Base-by-base conservation (phyloP, 2,329 filamentous ascomycete species). In the Colletotrichum salicis region DNA sequence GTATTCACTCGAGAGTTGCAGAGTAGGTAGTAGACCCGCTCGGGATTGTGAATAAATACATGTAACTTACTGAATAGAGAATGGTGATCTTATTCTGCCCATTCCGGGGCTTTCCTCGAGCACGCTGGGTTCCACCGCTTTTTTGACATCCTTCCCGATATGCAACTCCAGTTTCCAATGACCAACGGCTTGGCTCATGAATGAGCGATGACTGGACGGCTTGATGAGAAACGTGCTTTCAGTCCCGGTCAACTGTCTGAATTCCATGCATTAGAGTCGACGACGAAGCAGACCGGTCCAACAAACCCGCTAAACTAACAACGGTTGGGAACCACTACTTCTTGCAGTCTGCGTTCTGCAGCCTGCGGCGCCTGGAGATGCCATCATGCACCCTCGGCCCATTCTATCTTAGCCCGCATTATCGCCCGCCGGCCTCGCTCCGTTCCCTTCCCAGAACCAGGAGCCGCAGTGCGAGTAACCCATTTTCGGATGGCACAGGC, bases 41-140 rank as follows among this genome's bases (percentile, higher is more conserved):
- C 51, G 48, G 12, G 8, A 19, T 15, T 41, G 37, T 41, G 37
- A 41, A 27, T 6, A n/a, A 41, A 27, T 6, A n/a, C 41, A 48
- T 6, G 15, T 27, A n/a, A n/a, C n/a, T n/a, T n/a, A 27, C 51
- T 27, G 51, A 27, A 24, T 24, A 54, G 24, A 54, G 45, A 45
- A 35, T 19, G 22, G 56, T 8, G 41, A 56, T 29, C 51, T 6
- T 33, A 24, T 45, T 67, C 29, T 71, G 56, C 58, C 61, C 68
- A 51, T 22, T 41, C 33, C 52, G 54, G 56, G 24, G 54, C 41
- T 48, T 57, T 56, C 51, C 31, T 15, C 52, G 41, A 57, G 58
- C 37, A 58, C 27, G 35, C 12, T 27, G 48, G 64, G 35, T 62
- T 58, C 68, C 64, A 48, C 64, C 64, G 64, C 64, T 35, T 37